These are phyloP conservation scores for Skeletonema grethae DNA, from an alignment of 108 stramenopile species.

Conservation along the genomic window DNA sequence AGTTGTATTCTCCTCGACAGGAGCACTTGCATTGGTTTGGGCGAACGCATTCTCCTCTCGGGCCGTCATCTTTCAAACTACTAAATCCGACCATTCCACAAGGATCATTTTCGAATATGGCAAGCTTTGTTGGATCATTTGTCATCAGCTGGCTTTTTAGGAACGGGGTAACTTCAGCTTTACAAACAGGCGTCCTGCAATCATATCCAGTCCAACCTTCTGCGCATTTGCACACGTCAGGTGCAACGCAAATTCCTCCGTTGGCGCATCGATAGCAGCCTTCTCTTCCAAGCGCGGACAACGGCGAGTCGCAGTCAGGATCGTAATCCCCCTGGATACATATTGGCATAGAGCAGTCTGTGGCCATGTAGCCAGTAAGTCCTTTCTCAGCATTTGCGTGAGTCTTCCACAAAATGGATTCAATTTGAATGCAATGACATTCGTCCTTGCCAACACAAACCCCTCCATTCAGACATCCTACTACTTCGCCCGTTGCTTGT, in stretches of 20 bases:
- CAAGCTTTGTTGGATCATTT: constrained; percentile 66
- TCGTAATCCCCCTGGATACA: constrained; percentile 84
- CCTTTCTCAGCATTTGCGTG: constrained; percentile 61
- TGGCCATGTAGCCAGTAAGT: constrained; percentile 78
- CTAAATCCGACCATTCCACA: constrained; percentile 62
- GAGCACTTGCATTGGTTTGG: constrained; percentile 84
- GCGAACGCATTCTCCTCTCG: constrained; percentile 76
- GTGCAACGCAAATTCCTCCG: constrained; percentile 80
- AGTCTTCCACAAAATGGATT: constrained; percentile 55
- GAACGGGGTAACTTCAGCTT: constrained; percentile 59
- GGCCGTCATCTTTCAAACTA: constrained; percentile 28
- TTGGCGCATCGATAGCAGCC: constrained; percentile 89
- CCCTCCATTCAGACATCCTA: constrained; percentile 76
- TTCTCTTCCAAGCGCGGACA: constrained; percentile 71
- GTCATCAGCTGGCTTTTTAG: constrained; percentile 61
- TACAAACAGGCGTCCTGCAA: constrained; percentile 83
- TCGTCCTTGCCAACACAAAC: constrained; percentile 69
- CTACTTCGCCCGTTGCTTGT: constrained; percentile 47
- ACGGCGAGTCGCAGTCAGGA: constrained; percentile 63
- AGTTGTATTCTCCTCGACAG: constrained; percentile 60
- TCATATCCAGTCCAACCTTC: constrained; percentile 87
- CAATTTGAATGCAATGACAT: constrained; percentile 62
- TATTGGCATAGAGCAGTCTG: constrained; percentile 84
- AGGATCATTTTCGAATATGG: constrained; percentile 81
- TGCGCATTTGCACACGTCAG: constrained; percentile 83